A percentile compares a stretch with the other conserved stretches of the same genome.
Conservation (phyloP, 225 moss, liverwort and hornwort genomes). For the Climacium dendroides region DNA sequence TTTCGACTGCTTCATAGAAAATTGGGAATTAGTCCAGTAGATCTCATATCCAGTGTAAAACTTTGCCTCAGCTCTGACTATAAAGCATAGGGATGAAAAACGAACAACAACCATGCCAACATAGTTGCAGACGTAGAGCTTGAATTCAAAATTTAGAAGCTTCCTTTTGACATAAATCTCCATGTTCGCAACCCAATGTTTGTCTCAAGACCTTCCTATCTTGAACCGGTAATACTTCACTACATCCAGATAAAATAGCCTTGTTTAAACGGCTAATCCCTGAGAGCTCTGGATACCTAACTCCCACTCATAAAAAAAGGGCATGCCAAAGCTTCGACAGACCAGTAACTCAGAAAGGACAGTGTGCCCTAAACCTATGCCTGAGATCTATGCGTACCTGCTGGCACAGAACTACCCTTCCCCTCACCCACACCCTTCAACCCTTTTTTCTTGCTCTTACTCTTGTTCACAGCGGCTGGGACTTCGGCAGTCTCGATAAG, state of each 20-base stretch:
- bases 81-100: slow-evolving; percentile 1
- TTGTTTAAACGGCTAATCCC: slow-evolving; percentile 1
- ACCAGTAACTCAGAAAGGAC: slow-evolving; percentile 15
- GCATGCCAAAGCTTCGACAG: slow-evolving; percentile 10
- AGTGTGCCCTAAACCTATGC: slow-evolving; percentile 29
- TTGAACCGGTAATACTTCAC: slow-evolving; percentile 5
- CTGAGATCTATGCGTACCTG: slow-evolving; percentile 58
- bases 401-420: slow-evolving; percentile 46
- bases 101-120: slow-evolving; percentile 12
- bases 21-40: slow-evolving; percentile 41
- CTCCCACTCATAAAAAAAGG: slow-evolving; percentile 4
- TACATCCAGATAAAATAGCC: not conserved
- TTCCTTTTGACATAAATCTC: slow-evolving; percentile 22
- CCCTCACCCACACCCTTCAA: slow-evolving; percentile 20
- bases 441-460: slow-evolving; percentile 22
- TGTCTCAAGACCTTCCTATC: not conserved
- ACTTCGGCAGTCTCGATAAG: not conserved
- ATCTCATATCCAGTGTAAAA: slow-evolving; percentile 7
- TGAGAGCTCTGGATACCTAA: not conserved
- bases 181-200: slow-evolving; percentile 2
- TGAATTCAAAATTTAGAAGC: slow-evolving; percentile 15
- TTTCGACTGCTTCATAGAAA: slow-evolving; percentile 59
- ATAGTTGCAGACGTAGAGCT: slow-evolving; percentile 26
- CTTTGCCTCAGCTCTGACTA: slow-evolving; percentile 16
- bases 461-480: not conserved